phyloP scores from a whole-genome alignment of 2,329 filamentous ascomycete genomes.

The Aspergillus sp. region DNA sequence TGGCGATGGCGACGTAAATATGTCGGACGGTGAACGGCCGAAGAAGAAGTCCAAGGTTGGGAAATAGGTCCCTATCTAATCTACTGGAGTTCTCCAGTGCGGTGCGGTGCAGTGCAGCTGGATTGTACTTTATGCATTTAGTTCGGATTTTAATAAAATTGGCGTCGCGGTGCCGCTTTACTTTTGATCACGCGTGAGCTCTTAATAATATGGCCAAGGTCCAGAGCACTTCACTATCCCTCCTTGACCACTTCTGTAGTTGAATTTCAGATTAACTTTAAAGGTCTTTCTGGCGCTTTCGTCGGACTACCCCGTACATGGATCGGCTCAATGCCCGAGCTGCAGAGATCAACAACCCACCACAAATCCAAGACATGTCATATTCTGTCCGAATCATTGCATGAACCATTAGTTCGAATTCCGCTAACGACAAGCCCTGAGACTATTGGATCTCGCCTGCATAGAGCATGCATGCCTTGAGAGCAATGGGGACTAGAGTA shows the following conservation, averaged over 20 bases:
- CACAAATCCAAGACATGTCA: neutral
- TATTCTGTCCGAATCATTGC: neutral
- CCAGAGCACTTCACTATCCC: too few relatives aligned
- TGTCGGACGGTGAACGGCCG: constrained; percentile 51
- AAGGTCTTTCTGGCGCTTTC: too few relatives aligned
- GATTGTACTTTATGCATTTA: neutral
- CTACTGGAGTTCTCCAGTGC: too few relatives aligned
- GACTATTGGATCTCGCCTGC: too few relatives aligned
- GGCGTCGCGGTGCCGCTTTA: too few relatives aligned
- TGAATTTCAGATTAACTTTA: too few relatives aligned
- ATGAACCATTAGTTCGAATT: neutral
- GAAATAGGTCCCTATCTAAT: constrained; percentile 23
- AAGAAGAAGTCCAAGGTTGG: constrained; percentile 64
- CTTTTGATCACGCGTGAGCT: too few relatives aligned
- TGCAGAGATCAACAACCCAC: neutral
- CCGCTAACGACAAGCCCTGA: neutral
- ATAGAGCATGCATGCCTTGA: neutral
- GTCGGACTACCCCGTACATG: neutral
- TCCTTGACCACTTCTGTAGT: too few relatives aligned
- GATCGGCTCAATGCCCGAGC: neutral
- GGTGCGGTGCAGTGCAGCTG: neutral
- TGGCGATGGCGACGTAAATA: constrained; percentile 23
- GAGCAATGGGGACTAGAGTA: neutral
- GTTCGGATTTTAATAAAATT: neutral
- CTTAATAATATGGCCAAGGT: too few relatives aligned